Conservation (phyloP, 768 basidiomycete genomes). For the Podaxis pistillaris region DNA sequence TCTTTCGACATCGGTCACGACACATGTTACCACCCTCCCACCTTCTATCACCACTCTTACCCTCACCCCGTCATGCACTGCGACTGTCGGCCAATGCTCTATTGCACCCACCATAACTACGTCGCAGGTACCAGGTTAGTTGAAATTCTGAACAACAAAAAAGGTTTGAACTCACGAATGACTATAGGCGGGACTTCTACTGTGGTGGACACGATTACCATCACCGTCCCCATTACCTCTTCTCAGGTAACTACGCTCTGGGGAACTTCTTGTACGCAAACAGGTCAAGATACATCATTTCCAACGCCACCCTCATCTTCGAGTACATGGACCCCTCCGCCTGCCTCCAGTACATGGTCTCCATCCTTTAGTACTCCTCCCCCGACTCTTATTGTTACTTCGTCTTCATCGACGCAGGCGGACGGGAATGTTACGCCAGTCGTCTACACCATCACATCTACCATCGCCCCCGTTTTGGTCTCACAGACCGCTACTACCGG, state of each 20-base stretch:
- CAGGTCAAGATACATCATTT: not conserved
- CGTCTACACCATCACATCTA: conserved; percentile 35
- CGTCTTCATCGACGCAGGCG: conserved; percentile 14
- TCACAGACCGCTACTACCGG: conserved; percentile 13
- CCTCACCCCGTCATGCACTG: conserved; percentile 5
- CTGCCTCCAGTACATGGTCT: conserved; percentile 3
- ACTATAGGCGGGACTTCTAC: conserved; percentile 4
- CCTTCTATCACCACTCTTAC: conserved; percentile 10
- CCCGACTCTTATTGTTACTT: conserved; percentile 15
- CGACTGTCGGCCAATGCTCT: not conserved
- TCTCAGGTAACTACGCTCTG: conserved; percentile 9
- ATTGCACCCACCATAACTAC: not conserved
- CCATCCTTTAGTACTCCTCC: conserved; percentile 15
- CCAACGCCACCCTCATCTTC: not conserved
- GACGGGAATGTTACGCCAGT: conserved; percentile 40
- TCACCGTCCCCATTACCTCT: conserved; percentile 12
- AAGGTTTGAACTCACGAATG: not conserved
- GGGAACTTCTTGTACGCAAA: conserved; percentile 4
- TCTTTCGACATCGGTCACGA: conserved; percentile 10
- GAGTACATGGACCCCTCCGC: not conserved
- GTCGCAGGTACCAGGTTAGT: conserved; percentile 11
- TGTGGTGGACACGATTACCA: conserved; percentile 4
- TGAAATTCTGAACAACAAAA: not conserved
- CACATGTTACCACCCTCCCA: conserved; percentile 13
- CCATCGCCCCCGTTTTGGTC: conserved; percentile 22